These are phyloP conservation scores for Coprinopsis strossmayeri DNA, from an alignment of 768 basidiomycete genomes.

Conservation along the genomic window DNA sequence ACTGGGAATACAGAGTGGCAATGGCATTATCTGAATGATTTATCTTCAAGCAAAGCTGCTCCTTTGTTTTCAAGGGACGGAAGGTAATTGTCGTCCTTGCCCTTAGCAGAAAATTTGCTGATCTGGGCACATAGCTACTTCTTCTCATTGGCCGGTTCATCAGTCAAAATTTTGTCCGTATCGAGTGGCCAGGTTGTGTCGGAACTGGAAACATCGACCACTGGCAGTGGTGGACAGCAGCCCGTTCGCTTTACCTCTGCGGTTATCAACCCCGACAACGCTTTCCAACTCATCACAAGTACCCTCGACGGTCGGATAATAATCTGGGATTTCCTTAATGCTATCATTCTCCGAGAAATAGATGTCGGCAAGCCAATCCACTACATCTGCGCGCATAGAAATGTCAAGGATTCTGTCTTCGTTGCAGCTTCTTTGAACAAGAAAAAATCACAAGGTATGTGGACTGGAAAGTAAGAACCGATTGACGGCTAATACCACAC, in stretches of 20 bases:
- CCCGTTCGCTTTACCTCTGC: conserved; percentile 63
- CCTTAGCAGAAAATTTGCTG: conserved; percentile 1
- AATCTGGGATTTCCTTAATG: conserved; percentile 94
- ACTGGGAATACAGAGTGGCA: conserved; percentile 39
- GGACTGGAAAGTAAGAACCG: not conserved
- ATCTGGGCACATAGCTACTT: conserved; percentile 56
- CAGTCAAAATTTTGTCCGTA: conserved; percentile 82
- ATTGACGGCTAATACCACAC: conserved; percentile 10
- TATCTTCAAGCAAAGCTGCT: conserved; percentile 53
- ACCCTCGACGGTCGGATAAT: conserved; percentile 79
- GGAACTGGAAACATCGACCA: conserved; percentile 57
- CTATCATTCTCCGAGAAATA: conserved; percentile 68
- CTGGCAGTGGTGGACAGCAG: conserved; percentile 25
- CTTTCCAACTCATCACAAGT: conserved; percentile 83
- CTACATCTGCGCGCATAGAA: conserved; percentile 64
- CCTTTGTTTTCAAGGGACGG: conserved; percentile 87
- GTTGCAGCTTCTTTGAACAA: conserved; percentile 56
- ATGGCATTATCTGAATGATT: conserved; percentile 70
- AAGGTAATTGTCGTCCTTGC: conserved; percentile 40
- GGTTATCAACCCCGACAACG: conserved; percentile 76
- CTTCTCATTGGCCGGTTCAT: conserved; percentile 77
- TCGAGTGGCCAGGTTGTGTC: conserved; percentile 75
- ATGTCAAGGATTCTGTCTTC: conserved; percentile 63
- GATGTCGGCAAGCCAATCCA: conserved; percentile 64
- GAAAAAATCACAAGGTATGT: conserved; percentile 30